Base-by-base conservation (phyloP, 1,139 yeast genomes). In the Candida sp. region DNA sequence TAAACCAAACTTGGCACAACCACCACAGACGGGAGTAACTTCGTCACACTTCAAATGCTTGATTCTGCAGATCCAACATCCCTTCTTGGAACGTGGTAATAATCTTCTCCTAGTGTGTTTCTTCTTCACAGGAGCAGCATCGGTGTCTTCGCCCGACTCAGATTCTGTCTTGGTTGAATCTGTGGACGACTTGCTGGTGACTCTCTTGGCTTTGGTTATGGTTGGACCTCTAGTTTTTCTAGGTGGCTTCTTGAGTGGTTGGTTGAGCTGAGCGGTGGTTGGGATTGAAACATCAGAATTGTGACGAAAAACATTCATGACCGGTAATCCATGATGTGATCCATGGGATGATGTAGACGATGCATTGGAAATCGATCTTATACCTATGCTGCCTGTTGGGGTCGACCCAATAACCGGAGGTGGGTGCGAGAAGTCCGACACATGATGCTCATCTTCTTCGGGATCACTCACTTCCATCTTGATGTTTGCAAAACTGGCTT, bases 21-120 rank as follows among this genome's bases (percentile, higher is more conserved):
- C 68, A 9, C 72, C 59, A 58, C 82, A 77, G 9, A 57, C 57
- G 0, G 82, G 82, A 54, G 70, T 66, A 3, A 48, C 50, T 56
- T 77, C 82, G 56, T 77, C 80, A 59, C 82, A 77, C 59, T 77
- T 77, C 55, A 78, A 67, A 60, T 78, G 83, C 58, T 79, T 78
- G 51, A 78, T 74, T 48, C 83, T 68, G 57, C 84, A 80, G 47
- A 76, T 74, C 80, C 79, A 79, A 58, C 84, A 79, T 0, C 83
- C 84, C 39, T 65, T 71, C 50, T 72, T 74, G 5, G 80, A 72
- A 46, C 82, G 61, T 3, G 80, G 80, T 52, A 75, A 67, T 34
- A 74, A 61, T 51, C 80, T 68, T 58, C 77, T 68, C 48, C 81
- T 64, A 17, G 79, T 77, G 54, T 74, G 66, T 55, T 75, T 76